Base-by-base conservation (phyloP, 176 grass and related monocot species). In the Pontederia paniculata region DNA sequence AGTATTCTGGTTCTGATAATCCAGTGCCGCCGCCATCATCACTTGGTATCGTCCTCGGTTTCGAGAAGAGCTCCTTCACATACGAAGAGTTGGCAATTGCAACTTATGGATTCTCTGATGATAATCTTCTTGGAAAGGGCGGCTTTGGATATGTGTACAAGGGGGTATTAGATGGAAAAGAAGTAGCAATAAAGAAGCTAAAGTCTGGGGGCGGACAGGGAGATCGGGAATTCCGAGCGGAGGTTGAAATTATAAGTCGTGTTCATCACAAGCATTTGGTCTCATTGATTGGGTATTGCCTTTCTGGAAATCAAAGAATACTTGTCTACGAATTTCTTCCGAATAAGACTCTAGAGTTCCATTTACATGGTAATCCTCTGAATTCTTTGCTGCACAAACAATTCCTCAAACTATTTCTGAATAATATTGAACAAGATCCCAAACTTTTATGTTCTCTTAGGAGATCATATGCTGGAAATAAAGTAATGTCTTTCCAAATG, bases 161-260 rank as follows among this genome's bases (percentile, higher is more conserved):
- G 69, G 89, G 89, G 21, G 77, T 62, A 2, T 60, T 95, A 60
- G 66, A 60, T 10, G 84, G 78, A 62, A 71, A 59, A 31, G 89
- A 79, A 68, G 78, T 95, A 58, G 89, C 89, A 43, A 82, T 95
- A 78, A 95, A 95, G 78, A 85, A 82, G 74, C 61, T 95, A 31
- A 83, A 53, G 12, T 21, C 72, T 9, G 84, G 84, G 2, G 60
- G 84, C 48, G 76, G 89, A 25, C 89, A 95, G 75, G 89, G 89
- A 8, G 84, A 95, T 1, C 78, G 75, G 50, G 89, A 95, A 64
- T 95, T 95, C 81, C 81, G 76, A 16, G 78, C 89, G 13, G 89
- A 95, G 72, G 84, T 95, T 22, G 84, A 95, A 52, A 85, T 85
- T 54, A 88, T 95, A 74, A 88, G 75, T 72, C 80, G 84, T n/a